Evolutionary conservation across 2,329 filamentous ascomycete genomes (phyloP), one percentile per base, ranked within the genome.

Genomic region (Thielaviopsis punctulata): DNA sequence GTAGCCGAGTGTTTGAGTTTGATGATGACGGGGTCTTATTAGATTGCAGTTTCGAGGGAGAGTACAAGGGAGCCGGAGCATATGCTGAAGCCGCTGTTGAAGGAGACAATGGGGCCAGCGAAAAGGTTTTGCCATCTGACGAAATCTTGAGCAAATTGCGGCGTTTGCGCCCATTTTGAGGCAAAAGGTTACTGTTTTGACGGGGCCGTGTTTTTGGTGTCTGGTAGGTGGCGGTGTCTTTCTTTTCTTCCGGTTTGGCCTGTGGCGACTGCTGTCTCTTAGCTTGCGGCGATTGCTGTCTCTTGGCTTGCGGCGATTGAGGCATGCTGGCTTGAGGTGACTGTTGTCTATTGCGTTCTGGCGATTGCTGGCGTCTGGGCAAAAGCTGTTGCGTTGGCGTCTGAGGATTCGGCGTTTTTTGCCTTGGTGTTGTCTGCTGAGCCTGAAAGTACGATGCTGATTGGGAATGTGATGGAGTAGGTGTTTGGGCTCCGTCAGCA

Each of bases 41-140:
- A 30, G 45, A 41, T 41, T 44, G 46, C 39, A 43, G 27, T 49
- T 30, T 46, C 43, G 54, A 45, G 47, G 39, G 48, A 41, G 54
- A 48, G 33, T 56, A 54, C 46, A 57, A 57, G 48, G 58, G 49
- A 48, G 56, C 54, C 30, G 57, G 56, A 41, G 52, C 49, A 51
- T 55, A 52, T 36, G 58, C 51, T 22, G 55, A 47, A 48, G 55
- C 25, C 41, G 43, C 33, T 47, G 52, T 23, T 22, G 49, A 45
- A 30, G 52, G 25, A 44, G 63, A 65, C 24, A 66, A 60, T 23
- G 71, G 62, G 33, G 54, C 45, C 25, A 79, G 62, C 15, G 74
- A 76, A 58, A 80, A 79, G 4, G 76, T 79, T 63, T 77, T 77
- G 53, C 57, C 58, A 62, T 79, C 73, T 5, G 73, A 62, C 58